A percentile compares a stretch with the other conserved stretches of the same genome.
Conservation (phyloP, 73 alveolate species). For the Paramecium pentaurelia region DNA sequence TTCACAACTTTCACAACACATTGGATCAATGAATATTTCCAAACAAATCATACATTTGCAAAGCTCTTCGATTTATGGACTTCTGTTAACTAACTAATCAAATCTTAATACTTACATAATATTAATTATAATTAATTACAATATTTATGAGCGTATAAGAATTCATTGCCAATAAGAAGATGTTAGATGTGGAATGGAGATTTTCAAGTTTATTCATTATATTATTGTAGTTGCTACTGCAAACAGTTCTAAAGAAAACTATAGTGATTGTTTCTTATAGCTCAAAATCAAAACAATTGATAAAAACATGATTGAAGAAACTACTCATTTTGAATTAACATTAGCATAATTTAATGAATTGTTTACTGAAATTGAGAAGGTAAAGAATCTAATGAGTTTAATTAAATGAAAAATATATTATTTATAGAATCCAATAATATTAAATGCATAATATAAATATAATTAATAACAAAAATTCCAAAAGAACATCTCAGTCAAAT, state of each 20-base stretch:
- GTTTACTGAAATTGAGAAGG: conserved; percentile 36
- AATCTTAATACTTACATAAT: conserved; percentile 17
- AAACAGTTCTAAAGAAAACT: conserved; percentile 2
- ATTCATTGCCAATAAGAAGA: conserved; percentile 40
- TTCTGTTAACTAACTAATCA: background rate
- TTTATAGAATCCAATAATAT: background rate
- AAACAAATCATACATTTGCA: conserved; percentile 40
- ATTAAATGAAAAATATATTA: background rate
- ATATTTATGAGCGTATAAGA: conserved; percentile 36
- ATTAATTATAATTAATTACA: background rate
- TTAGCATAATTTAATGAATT: conserved; percentile 34
- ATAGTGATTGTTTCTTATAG: conserved; percentile 29
- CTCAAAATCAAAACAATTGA: conserved; percentile 23
- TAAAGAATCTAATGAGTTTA: conserved; percentile 22
- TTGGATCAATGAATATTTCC: conserved; percentile 35
- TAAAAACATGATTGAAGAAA: conserved; percentile 7
- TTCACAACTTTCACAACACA: conserved; percentile 39
- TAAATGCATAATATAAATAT: background rate
- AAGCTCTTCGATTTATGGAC: background rate
- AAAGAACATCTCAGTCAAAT: background rate
- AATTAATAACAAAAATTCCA: background rate
- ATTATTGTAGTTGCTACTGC: conserved; percentile 16
- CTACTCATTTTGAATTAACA: conserved; percentile 35
- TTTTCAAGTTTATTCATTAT: background rate
- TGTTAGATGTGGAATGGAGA: conserved; percentile 48